A percentile compares a stretch with the other conserved stretches of the same genome.
phyloP scores from a whole-genome alignment of 1,139 yeast genomes.

The Eremothecium cymbalariae region DNA sequence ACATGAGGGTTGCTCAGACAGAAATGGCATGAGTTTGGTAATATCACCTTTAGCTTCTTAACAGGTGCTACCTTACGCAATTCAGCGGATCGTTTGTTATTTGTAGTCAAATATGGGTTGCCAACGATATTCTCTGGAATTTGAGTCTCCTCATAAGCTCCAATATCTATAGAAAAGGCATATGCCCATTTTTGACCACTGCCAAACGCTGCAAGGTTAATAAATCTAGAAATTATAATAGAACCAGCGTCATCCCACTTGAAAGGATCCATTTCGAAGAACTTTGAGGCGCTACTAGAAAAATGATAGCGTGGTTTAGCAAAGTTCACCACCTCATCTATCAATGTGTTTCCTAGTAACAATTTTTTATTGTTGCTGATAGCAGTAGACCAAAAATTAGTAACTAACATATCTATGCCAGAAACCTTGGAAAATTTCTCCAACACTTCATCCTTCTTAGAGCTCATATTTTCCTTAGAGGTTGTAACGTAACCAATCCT shows the following conservation, averaged over 20 bases:
- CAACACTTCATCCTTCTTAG: constrained; percentile 20
- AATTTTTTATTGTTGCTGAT: constrained; percentile 37
- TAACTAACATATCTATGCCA: constrained; percentile 46
- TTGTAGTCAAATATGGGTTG: constrained; percentile 36
- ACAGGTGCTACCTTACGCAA: constrained; percentile 13
- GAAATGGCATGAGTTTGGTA: constrained; percentile 65
- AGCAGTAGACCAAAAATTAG: constrained; percentile 55
- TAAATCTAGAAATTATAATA: constrained; percentile 43
- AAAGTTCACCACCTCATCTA: constrained; percentile 42
- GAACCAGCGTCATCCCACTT: constrained; percentile 37
- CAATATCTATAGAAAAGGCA: constrained; percentile 46
- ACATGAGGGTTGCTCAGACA: constrained; percentile 75
- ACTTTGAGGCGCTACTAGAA: constrained; percentile 41
- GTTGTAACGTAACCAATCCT: constrained; percentile 42
- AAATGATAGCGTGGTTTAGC: constrained; percentile 60
- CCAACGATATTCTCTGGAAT: constrained; percentile 23
- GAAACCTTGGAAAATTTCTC: constrained; percentile 8
- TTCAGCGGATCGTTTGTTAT: constrained; percentile 13
- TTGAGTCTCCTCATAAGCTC: constrained; percentile 10
- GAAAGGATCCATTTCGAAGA: constrained; percentile 52
- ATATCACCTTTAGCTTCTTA: constrained; percentile 34
- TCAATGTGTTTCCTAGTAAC: constrained; percentile 26
- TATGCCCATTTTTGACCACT: constrained; percentile 59
- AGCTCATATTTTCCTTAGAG: constrained; percentile 18
- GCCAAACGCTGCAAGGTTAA: constrained; percentile 55